Conservation (phyloP, 2,329 filamentous ascomycete genomes). For the Fusarium brevicatenulatum region DNA sequence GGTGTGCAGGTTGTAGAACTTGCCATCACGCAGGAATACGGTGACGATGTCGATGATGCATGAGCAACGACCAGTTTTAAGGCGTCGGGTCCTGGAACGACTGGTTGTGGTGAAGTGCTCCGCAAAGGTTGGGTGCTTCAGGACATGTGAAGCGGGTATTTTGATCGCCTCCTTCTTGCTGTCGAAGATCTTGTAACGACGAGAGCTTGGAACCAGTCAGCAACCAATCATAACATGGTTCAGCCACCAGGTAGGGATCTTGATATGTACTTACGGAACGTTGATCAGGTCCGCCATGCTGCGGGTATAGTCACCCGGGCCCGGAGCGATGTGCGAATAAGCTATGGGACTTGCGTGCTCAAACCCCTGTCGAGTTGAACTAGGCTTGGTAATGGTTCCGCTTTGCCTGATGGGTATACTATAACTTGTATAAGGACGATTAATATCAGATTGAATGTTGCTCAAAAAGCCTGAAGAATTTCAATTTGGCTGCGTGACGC, state of each 20-base stretch:
- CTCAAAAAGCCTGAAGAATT: neutral
- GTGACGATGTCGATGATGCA: neutral
- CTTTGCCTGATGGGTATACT: neutral
- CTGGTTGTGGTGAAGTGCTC: neutral
- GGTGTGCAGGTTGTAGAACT: neutral
- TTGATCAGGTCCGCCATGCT: neutral
- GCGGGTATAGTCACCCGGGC: neutral
- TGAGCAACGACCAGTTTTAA: neutral
- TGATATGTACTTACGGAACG: neutral
- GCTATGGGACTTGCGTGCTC: conserved; percentile 4
- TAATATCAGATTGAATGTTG: neutral
- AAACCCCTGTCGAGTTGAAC: neutral
- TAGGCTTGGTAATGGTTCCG: neutral
- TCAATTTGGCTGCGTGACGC: neutral
- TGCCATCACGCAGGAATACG: neutral
- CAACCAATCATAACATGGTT: neutral
- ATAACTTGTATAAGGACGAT: neutral
- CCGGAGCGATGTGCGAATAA: neutral
- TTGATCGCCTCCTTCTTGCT: neutral
- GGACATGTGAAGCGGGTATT: neutral
- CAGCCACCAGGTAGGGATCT: neutral
- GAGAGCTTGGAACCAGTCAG: neutral
- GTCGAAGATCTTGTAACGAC: neutral
- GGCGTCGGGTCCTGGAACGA: neutral
- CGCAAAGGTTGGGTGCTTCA: neutral